Evolutionary conservation across 768 basidiomycete genomes (phyloP).

Genomic region (Pisolithus albus): DNA sequence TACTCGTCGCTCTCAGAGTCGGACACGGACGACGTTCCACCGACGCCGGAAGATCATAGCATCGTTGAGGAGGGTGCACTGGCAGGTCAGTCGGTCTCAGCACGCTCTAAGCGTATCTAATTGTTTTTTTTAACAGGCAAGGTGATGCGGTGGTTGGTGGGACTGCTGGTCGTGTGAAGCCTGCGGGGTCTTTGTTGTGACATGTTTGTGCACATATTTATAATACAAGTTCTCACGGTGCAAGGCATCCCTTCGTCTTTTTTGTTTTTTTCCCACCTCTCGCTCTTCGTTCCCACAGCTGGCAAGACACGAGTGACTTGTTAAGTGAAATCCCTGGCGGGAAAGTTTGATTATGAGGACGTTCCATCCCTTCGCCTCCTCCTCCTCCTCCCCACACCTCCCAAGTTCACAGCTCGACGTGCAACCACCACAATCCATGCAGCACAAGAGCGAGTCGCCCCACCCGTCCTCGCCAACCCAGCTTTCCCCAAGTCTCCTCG

Average conservation of each 20-base stretch:
- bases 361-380: slow-evolving; percentile 35
- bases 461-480: slow-evolving; percentile 38
- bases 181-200: slow-evolving; percentile 8
- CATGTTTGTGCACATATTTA: slow-evolving; percentile 8
- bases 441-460: slow-evolving; percentile 39
- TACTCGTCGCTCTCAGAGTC: slow-evolving; percentile 35
- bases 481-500: slow-evolving; percentile 34
- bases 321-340: slow-evolving; percentile 31
- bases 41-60: slow-evolving; percentile 17
- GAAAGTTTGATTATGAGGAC: slow-evolving; percentile 40
- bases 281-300: slow-evolving; percentile 40
- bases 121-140: slow-evolving; percentile 3
- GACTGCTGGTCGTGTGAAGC: not conserved
- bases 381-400: slow-evolving; percentile 34
- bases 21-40: slow-evolving; percentile 8
- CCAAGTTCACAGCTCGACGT: slow-evolving; percentile 29
- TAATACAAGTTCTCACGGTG: slow-evolving; percentile 23
- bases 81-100: not conserved
- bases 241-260: slow-evolving; percentile 14
- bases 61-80: not conserved
- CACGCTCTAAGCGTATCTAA: no score
- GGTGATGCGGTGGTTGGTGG: slow-evolving; percentile 3
- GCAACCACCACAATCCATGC: slow-evolving; percentile 10
- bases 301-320: slow-evolving; percentile 18
- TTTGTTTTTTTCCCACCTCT: slow-evolving; percentile 43